Conservation (phyloP, 2,329 filamentous ascomycete species). For the Fusarium humuli region DNA sequence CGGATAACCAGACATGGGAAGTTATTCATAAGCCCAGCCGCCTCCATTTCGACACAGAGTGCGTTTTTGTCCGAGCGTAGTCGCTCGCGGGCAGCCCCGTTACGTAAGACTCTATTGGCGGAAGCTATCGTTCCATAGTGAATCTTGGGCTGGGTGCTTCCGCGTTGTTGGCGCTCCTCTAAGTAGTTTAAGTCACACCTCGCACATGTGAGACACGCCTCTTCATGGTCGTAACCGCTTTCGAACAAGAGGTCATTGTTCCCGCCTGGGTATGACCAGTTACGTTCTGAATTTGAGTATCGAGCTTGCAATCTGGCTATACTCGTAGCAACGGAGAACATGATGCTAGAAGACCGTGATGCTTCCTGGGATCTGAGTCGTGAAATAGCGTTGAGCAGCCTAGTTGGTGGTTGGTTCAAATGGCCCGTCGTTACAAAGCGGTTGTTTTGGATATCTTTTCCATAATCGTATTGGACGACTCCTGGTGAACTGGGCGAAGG, state of each 20-base stretch:
- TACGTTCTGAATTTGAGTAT: not conserved
- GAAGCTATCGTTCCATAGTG: not conserved
- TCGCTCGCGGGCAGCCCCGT: not conserved
- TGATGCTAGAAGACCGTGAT: not conserved
- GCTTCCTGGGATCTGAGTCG: not conserved
- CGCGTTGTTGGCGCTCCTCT: not conserved
- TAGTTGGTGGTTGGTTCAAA: not conserved
- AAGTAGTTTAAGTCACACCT: not conserved
- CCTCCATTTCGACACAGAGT: not conserved
- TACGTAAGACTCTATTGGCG: not conserved
- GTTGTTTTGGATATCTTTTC: not conserved
- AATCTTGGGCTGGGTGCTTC: not conserved
- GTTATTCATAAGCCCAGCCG: not conserved
- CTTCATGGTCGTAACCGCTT: not conserved
- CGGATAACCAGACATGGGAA: not conserved
- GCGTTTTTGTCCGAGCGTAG: not conserved
- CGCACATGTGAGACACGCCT: not conserved
- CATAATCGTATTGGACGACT: constrained; percentile 3
- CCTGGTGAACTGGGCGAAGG: not conserved
- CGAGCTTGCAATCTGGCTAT: not conserved
- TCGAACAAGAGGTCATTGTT: not conserved
- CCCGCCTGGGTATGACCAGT: not conserved
- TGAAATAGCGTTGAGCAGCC: not conserved
- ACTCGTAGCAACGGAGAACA: not conserved
- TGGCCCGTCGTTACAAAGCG: not conserved